A percentile compares a stretch with the other conserved stretches of the same genome.
Conservation (phyloP, 1,284 basidiomycete species). For the Peniophora sp. region DNA sequence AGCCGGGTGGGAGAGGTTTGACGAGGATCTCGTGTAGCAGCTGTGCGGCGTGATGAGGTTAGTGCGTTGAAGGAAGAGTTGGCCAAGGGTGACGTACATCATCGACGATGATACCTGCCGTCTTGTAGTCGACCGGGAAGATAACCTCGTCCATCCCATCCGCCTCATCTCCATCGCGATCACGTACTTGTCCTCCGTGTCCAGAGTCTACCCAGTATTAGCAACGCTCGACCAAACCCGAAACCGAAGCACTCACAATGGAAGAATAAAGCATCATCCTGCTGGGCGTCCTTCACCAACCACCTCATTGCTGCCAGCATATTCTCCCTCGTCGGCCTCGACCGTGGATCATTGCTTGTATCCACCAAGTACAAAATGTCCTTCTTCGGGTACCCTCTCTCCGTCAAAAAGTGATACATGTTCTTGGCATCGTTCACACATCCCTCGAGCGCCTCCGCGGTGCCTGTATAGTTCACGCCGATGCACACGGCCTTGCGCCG, state of each 20-base stretch:
- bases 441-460: constrained; percentile 54
- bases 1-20: constrained; percentile 44
- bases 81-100: constrained; percentile 44
- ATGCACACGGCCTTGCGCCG: constrained; percentile 69
- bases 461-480: constrained; percentile 75
- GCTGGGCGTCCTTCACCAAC: constrained; percentile 71
- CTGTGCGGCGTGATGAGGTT: constrained; percentile 26
- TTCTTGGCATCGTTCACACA: constrained; percentile 81
- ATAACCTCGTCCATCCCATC: constrained; percentile 62
- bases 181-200: constrained; percentile 76
- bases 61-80: not conserved
- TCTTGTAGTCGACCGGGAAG: constrained; percentile 72
- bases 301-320: constrained; percentile 82
- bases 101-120: constrained; percentile 63
- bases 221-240: not conserved
- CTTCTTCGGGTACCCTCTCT: constrained; percentile 57
- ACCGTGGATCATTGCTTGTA: constrained; percentile 47
- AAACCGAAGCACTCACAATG: constrained; percentile 52
- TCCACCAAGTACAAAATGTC: constrained; percentile 81
- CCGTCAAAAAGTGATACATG: constrained; percentile 64
- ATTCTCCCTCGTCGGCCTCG: constrained; percentile 69
- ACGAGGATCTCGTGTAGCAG: constrained; percentile 43
- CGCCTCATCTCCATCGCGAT: constrained; percentile 59
- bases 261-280: constrained; percentile 82
- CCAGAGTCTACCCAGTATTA: constrained; percentile 50